Evolutionary conservation across 2,329 filamentous ascomycete genomes (phyloP), one percentile per base, ranked within the genome.

Genomic region (Pseudocercospora macadamiae): DNA sequence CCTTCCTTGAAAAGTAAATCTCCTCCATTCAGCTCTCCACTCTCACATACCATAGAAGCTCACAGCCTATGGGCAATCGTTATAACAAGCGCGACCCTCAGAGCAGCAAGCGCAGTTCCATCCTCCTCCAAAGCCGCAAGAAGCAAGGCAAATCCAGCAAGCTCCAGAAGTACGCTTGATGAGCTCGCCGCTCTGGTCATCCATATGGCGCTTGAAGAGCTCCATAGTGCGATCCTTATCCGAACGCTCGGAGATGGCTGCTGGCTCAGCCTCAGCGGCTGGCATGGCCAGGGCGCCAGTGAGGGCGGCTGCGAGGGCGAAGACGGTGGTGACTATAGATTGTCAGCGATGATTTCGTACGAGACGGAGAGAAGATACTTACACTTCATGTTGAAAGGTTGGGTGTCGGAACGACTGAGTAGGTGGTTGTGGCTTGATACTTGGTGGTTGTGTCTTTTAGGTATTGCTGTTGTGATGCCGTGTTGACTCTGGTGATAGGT

Each of bases 71-170:
- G 30, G 42, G 42, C 54, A 49, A 19, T 55, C 44, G 7, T 36
- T 49, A 16, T 26, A 42, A 18, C 44, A 55, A 19, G 42, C 54
- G 49, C 54, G 44, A 26, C 44, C 54, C n/a, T 55, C 44, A 28
- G 54, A 37, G 53, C 53, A 55, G 53, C 26, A 55, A 14, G 34
- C 42, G 23, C 54, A 51, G 6, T 55, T 55, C 30, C 28, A 47
- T 21, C 25, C 19, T 21, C 12, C 49, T 26, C 54, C 42, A 4
- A 49, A 49, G 12, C 54, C 54, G 54, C 44, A 39, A 55, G 44
- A 55, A 23, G 44, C 26, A 34, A 39, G 32, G 25, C 53, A 55
- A n/a, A 37, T 55, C 39, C 52, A 47, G 39, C 37, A 55, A 36
- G 52, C 39, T 18, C 37, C 39, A 23, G 52, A 54, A 18, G 32